These are phyloP conservation scores for Bipolaris sorokiniana DNA, from an alignment of 2,329 filamentous ascomycete species.

Conservation along the genomic window DNA sequence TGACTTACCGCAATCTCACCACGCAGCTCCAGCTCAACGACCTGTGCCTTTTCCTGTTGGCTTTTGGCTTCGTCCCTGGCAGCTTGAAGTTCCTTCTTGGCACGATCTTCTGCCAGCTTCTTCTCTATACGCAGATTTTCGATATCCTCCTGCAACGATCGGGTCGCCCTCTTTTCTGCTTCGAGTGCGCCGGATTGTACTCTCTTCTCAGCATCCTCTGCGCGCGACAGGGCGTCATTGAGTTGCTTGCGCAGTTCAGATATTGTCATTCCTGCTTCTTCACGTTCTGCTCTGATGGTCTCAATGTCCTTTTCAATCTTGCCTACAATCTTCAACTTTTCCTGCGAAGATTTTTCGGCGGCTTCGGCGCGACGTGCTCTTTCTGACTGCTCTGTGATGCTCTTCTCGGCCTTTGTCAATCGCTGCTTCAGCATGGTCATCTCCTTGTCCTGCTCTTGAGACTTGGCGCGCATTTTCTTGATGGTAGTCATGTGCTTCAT, in stretches of 20 bases:
- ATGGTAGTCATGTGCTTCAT: conserved; percentile 82
- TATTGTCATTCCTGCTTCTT: conserved; percentile 69
- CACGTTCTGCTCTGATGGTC: conserved; percentile 66
- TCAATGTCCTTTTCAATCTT: conserved; percentile 65
- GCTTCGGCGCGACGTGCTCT: conserved; percentile 67
- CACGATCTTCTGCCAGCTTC: conserved; percentile 73
- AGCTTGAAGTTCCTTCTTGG: conserved; percentile 71
- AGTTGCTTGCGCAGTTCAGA: conserved; percentile 73
- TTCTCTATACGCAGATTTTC: conserved; percentile 74
- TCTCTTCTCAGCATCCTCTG: conserved; percentile 70
- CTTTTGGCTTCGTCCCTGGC: conserved; percentile 74
- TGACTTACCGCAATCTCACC: conserved; percentile 67
- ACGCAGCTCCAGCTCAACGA: conserved; percentile 77
- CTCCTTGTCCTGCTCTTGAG: conserved; percentile 59
- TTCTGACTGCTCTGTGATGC: conserved; percentile 65
- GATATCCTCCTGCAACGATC: conserved; percentile 68
- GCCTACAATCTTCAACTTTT: conserved; percentile 59
- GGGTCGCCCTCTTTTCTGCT: conserved; percentile 63
- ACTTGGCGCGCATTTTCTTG: conserved; percentile 72
- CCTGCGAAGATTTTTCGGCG: conserved; percentile 61
- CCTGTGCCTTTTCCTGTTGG: conserved; percentile 71
- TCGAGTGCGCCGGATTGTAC: conserved; percentile 71
- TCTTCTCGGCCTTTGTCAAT: conserved; percentile 69
- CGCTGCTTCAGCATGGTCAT: conserved; percentile 63
- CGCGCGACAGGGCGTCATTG: conserved; percentile 69